Percentiles rank a stretch among this genome's conserved stretches.
These are phyloP conservation scores for Pseudogymnoascus sp. DNA, from an alignment of 2,329 filamentous ascomycete genomes.

Conservation along the genomic window DNA sequence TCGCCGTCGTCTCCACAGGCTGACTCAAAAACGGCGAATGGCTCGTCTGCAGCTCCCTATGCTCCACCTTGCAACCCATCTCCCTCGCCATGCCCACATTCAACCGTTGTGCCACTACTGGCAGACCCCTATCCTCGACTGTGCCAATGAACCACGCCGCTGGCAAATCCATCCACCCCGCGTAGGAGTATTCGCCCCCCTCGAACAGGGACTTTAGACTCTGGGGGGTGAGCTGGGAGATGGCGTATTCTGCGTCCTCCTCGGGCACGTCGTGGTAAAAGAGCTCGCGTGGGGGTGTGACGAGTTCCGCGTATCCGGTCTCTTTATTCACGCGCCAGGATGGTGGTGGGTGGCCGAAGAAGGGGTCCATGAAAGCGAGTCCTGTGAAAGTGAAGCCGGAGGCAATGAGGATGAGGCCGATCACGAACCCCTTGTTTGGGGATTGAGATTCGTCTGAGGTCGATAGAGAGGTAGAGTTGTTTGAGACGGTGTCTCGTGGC, in stretches of 20 bases:
- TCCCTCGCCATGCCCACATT: slow-evolving; percentile 32
- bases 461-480: slow-evolving; percentile 12
- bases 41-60: slow-evolving; percentile 33
- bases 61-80: slow-evolving; percentile 28
- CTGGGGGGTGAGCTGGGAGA: slow-evolving; percentile 33
- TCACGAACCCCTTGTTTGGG: slow-evolving; percentile 26
- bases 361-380: slow-evolving; percentile 31
- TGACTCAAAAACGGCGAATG: slow-evolving; percentile 39
- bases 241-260: slow-evolving; percentile 34
- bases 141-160: slow-evolving; percentile 33
- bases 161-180: slow-evolving; percentile 26
- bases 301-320: slow-evolving; percentile 34
- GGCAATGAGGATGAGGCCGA: slow-evolving; percentile 34
- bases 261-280: slow-evolving; percentile 39
- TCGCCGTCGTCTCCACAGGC: slow-evolving; percentile 30
- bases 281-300: slow-evolving; percentile 28
- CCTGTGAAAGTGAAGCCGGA: slow-evolving; percentile 33
- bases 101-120: slow-evolving; percentile 31
- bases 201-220: slow-evolving; percentile 36
- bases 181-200: slow-evolving; percentile 29
- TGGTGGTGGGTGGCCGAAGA: slow-evolving; percentile 30
- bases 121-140: slow-evolving; percentile 32
- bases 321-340: slow-evolving; percentile 27
- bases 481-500: slow-evolving; percentile 16
- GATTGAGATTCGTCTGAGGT: not conserved